These are phyloP conservation scores for Elymus sibiricus DNA, from an alignment of 176 grass and related monocot species.

Conservation along the genomic window DNA sequence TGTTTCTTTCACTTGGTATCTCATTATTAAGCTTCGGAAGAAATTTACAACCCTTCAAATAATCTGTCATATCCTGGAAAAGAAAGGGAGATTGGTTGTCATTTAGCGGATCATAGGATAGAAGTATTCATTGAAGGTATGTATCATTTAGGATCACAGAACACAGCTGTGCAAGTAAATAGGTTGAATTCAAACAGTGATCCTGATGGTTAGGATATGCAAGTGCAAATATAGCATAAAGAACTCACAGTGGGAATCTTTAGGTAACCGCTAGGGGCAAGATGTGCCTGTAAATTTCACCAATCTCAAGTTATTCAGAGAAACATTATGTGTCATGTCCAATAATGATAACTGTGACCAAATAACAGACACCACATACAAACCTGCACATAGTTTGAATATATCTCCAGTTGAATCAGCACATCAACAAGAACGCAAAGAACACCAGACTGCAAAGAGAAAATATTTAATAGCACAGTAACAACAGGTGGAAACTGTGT, in stretches of 20 bases:
- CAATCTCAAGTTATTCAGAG: conserved; percentile 27
- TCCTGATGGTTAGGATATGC: background rate
- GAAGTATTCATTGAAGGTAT: background rate
- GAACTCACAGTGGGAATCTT: conserved; percentile 90
- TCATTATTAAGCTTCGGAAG: conserved; percentile 98
- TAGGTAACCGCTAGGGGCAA: conserved; percentile 88
- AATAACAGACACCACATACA: conserved; percentile 20
- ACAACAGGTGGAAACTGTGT: background rate
- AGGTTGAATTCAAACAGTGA: background rate
- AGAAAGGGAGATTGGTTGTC: conserved; percentile 3
- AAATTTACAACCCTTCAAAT: conserved; percentile 91
- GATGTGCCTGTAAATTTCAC: conserved; percentile 71
- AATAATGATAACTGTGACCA: background rate
- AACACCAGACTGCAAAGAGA: conserved; percentile 33
- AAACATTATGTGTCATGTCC: background rate
- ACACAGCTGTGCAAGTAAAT: conserved; percentile 6
- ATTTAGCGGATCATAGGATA: background rate
- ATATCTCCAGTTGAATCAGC: conserved; percentile 81
- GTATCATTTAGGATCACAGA: background rate
- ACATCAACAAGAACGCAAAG: conserved; percentile 75
- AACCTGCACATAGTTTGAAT: conserved; percentile 90
- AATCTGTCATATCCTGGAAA: conserved; percentile 74
- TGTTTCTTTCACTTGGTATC: conserved; percentile 68
- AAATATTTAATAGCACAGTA: conserved; percentile 19
- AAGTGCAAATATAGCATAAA: background rate